A percentile compares a stretch with the other conserved stretches of the same genome.
These are phyloP conservation scores for Nicotiana undulata DNA, from an alignment of 257 asterid species.

Conservation along the genomic window DNA sequence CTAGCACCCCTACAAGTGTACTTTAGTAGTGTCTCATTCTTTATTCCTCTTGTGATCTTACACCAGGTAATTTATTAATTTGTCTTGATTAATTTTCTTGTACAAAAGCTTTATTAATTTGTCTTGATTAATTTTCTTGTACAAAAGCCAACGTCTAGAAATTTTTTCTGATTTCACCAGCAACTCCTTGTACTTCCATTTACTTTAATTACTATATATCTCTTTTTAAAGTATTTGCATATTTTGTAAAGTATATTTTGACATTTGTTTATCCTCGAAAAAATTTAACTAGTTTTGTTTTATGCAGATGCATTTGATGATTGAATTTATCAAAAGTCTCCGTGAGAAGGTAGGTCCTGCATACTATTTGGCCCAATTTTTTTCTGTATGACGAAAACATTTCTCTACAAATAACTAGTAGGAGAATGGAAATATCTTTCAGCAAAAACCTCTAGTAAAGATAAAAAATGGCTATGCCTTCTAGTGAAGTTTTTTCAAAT, in stretches of 20 bases:
- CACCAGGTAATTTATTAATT: too few species aligned
- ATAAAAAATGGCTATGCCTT: too few species aligned
- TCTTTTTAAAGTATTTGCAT: not conserved
- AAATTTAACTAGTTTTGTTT: not conserved
- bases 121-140: too few species aligned
- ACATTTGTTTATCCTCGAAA: not conserved
- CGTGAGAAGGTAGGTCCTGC: not conserved
- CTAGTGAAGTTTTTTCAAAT: too few species aligned
- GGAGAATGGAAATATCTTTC: not conserved
- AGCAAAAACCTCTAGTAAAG: not conserved
- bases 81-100: too few species aligned
- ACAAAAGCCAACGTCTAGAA: too few species aligned
- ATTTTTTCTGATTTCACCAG: too few species aligned
- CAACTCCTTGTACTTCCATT: not conserved
- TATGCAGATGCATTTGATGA: not conserved
- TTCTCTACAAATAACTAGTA: not conserved
- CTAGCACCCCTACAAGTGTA: not conserved
- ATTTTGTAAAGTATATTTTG: not conserved
- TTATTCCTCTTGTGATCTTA: too few species aligned
- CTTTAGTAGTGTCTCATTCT: too few species aligned
- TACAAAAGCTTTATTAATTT: too few species aligned
- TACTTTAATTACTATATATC: not conserved
- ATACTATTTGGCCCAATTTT: not conserved
- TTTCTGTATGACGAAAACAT: not conserved
- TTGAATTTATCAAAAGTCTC: not conserved